A percentile compares a stretch with the other conserved stretches of the same genome.
phyloP scores from a whole-genome alignment of 345 rosid species.

The Syzygium jambos region DNA sequence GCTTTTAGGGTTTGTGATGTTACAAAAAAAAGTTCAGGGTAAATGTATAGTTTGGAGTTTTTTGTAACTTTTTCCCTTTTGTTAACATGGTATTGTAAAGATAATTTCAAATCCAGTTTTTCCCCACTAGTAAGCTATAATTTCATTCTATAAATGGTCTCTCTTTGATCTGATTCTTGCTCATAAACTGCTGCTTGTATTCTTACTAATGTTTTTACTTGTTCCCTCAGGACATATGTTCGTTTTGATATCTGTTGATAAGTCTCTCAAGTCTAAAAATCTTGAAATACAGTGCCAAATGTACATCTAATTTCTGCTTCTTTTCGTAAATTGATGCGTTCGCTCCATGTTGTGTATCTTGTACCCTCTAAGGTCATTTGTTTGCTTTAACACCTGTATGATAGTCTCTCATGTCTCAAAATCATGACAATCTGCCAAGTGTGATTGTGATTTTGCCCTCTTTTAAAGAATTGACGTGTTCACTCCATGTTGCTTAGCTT shows the following conservation, averaged over 20 bases:
- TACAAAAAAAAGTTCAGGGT: too few relatives aligned
- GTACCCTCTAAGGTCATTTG: background rate
- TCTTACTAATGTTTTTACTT: background rate
- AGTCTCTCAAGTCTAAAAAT: background rate
- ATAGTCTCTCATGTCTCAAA: background rate
- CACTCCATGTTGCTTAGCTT: background rate
- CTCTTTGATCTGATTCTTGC: background rate
- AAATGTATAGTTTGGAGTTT: too few relatives aligned
- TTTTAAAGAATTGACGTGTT: background rate
- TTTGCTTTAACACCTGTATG: background rate
- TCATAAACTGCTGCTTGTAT: background rate
- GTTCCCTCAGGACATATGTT: background rate
- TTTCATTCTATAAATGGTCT: background rate
- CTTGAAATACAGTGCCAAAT: background rate
- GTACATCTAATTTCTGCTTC: background rate
- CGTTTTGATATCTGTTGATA: background rate
- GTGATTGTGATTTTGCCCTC: background rate
- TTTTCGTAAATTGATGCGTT: background rate
- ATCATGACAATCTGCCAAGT: background rate
- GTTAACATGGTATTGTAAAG: background rate
- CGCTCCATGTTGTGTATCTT: background rate
- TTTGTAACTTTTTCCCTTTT: background rate
- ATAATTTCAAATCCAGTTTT: background rate
- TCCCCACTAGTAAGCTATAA: background rate
- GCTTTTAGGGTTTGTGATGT: too few relatives aligned